phyloP scores from a whole-genome alignment of 2,329 filamentous ascomycete genomes.

The Fusarium illudens region DNA sequence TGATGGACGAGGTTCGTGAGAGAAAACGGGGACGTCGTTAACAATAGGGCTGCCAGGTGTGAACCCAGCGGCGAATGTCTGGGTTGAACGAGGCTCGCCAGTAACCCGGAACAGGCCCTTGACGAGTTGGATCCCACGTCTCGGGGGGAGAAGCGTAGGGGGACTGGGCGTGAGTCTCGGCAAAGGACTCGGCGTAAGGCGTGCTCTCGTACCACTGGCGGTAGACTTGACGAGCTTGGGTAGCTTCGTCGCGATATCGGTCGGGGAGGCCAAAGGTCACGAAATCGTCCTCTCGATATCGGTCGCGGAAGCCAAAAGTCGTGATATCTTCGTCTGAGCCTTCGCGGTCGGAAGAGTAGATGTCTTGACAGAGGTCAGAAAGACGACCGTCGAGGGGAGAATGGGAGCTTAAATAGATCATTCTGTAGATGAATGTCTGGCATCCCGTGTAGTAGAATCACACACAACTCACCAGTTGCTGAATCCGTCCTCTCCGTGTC shows the following conservation, averaged over 20 bases:
- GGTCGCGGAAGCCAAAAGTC: neutral
- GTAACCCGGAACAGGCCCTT: conserved; percentile 45
- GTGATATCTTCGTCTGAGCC: neutral
- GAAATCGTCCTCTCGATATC: conserved; percentile 1
- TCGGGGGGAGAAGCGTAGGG: conserved; percentile 4
- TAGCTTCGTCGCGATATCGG: conserved; percentile 1
- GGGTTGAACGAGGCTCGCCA: conserved; percentile 49
- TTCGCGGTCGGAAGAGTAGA: conserved; percentile 15
- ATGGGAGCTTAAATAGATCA: conserved; percentile 18
- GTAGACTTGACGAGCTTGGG: conserved; percentile 7
- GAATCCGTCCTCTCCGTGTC: conserved; percentile 24
- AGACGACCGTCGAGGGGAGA: neutral
- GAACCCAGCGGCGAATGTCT: conserved; percentile 44
- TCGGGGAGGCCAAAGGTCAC: neutral
- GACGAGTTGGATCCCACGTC: conserved; percentile 43
- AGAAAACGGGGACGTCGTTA: conserved; percentile 15
- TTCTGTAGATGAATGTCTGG: conserved; percentile 5
- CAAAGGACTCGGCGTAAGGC: neutral
- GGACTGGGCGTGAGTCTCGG: neutral
- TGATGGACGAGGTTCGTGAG: conserved; percentile 20
- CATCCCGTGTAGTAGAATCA: neutral
- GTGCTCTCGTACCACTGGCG: conserved; percentile 15
- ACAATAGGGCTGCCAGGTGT: conserved; percentile 48
- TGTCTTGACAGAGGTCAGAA: conserved; percentile 23
- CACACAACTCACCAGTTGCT: conserved; percentile 33